phyloP scores from a whole-genome alignment of 1,139 yeast species.

The Taphrina sp. region DNA sequence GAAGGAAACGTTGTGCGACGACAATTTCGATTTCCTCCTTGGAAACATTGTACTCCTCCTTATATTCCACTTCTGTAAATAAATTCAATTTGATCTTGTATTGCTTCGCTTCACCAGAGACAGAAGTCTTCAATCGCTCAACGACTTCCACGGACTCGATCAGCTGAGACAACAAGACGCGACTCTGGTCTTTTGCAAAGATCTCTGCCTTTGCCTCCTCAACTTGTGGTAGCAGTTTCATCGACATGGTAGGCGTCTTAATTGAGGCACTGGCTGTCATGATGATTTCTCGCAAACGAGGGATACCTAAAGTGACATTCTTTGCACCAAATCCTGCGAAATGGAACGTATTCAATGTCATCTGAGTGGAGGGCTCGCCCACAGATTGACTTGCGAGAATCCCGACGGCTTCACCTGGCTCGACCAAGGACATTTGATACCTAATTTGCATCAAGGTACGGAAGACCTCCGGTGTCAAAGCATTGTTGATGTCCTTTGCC shows the following conservation, averaged over 20 bases:
- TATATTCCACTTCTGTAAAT: slow-evolving; percentile 74
- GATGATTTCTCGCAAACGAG: slow-evolving; percentile 99
- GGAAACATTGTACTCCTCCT: slow-evolving; percentile 81
- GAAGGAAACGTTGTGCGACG: slow-evolving; percentile 63
- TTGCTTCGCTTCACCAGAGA: slow-evolving; percentile 54
- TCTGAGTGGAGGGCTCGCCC: slow-evolving; percentile 99
- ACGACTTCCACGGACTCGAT: slow-evolving; percentile 81
- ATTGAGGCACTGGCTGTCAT: slow-evolving; percentile 97
- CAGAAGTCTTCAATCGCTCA: slow-evolving; percentile 68
- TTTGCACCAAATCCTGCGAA: slow-evolving; percentile 99
- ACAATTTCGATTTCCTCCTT: slow-evolving; percentile 74
- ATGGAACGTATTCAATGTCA: slow-evolving; percentile 99
- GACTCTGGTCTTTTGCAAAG: slow-evolving; percentile 87
- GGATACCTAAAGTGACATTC: slow-evolving; percentile 98
- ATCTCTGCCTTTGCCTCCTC: slow-evolving; percentile 83
- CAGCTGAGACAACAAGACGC: slow-evolving; percentile 81
- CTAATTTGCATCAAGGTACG: slow-evolving; percentile 96
- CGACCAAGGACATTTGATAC: slow-evolving; percentile 90
- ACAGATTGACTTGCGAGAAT: slow-evolving; percentile 97
- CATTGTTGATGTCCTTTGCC: slow-evolving; percentile 23
- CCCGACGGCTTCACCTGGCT: slow-evolving; percentile 99
- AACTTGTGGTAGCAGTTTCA: slow-evolving; percentile 78
- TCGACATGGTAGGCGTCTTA: slow-evolving; percentile 96
- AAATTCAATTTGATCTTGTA: slow-evolving; percentile 73
- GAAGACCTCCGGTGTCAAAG: slow-evolving; percentile 47